phyloP scores from a whole-genome alignment of 805 yeast species.

The Kregervanrija delftensis region DNA sequence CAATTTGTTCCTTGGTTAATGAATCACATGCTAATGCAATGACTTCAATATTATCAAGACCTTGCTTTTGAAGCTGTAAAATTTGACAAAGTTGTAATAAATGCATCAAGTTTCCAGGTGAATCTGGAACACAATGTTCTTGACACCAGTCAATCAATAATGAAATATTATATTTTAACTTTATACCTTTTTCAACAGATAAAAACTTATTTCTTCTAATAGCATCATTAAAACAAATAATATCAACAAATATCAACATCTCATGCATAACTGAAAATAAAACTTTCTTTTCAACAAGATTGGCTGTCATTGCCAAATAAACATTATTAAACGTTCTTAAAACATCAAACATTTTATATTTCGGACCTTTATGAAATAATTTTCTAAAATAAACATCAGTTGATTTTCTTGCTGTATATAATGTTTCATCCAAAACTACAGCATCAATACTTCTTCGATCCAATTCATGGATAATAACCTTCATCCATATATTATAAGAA shows the following conservation, averaged over 20 bases:
- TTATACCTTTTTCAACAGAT: conserved; percentile 1
- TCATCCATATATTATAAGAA: conserved; percentile 10
- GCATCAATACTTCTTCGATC: conserved; percentile 6
- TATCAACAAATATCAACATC: conserved; percentile 7
- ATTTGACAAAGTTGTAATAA: conserved; percentile 9
- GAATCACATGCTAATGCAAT: conserved; percentile 4
- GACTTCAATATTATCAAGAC: conserved; percentile 5
- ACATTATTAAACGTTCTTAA: conserved; percentile 7
- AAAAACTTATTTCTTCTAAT: conserved; percentile 5
- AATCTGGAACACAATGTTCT: conserved; percentile 7
- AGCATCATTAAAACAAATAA: conserved; percentile 7
- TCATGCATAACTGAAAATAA: conserved; percentile 4
- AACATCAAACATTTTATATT: conserved; percentile 8
- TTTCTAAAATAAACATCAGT: conserved; percentile 4
- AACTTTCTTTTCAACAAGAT: conserved; percentile 7
- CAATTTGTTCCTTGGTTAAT: conserved; percentile 6
- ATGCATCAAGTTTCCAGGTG: conserved; percentile 9
- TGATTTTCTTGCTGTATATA: not conserved
- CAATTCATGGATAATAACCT: conserved; percentile 5
- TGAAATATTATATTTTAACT: conserved; percentile 7
- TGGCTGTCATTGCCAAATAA: conserved; percentile 6
- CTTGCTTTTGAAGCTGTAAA: conserved; percentile 7
- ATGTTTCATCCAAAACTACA: conserved; percentile 5
- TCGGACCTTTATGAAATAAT: conserved; percentile 3
- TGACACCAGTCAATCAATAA: conserved; percentile 12